Conservation (phyloP, 2,329 filamentous ascomycete species). For the Reticulascus tulasneorum region DNA sequence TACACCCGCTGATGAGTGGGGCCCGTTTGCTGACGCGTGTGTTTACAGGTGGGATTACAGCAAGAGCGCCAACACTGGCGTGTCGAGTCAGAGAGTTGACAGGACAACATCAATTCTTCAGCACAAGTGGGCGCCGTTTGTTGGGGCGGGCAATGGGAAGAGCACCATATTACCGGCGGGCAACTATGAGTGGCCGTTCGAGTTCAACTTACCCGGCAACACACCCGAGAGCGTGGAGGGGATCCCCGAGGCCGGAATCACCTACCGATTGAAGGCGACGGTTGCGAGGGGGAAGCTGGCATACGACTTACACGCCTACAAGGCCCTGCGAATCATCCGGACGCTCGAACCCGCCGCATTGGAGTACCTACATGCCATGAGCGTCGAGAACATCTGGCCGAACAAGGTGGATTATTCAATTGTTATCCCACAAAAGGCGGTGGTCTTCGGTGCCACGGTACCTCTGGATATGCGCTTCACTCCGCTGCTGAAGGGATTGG, state of each 20-base stretch:
- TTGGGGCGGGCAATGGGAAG: conserved; percentile 50
- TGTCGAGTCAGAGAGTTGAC: conserved; percentile 57
- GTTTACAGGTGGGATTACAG: conserved; percentile 45
- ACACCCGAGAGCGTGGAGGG: conserved; percentile 89
- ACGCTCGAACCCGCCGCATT: conserved; percentile 72
- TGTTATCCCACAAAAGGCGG: conserved; percentile 86
- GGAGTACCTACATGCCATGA: conserved; percentile 83
- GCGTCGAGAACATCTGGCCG: conserved; percentile 95
- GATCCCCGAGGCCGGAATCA: conserved; percentile 77
- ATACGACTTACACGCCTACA: conserved; percentile 79
- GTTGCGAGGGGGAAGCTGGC: conserved; percentile 82
- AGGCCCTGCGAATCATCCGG: conserved; percentile 72
- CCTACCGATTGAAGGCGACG: conserved; percentile 87
- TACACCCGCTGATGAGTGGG: conserved; percentile 3
- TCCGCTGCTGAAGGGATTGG: conserved; percentile 82
- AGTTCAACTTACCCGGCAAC: conserved; percentile 66
- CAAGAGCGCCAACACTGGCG: conserved; percentile 51
- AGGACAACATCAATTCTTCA: conserved; percentile 58
- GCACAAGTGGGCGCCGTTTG: conserved; percentile 67
- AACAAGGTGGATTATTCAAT: conserved; percentile 98
- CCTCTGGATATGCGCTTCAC: conserved; percentile 82
- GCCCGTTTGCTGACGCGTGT: conserved; percentile 1
- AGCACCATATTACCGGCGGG: conserved; percentile 61
- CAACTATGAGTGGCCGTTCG: conserved; percentile 83
- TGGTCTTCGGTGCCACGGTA: conserved; percentile 87